Base-by-base conservation (phyloP, 305 asterid genomes). In the Fraxinus greggii region DNA sequence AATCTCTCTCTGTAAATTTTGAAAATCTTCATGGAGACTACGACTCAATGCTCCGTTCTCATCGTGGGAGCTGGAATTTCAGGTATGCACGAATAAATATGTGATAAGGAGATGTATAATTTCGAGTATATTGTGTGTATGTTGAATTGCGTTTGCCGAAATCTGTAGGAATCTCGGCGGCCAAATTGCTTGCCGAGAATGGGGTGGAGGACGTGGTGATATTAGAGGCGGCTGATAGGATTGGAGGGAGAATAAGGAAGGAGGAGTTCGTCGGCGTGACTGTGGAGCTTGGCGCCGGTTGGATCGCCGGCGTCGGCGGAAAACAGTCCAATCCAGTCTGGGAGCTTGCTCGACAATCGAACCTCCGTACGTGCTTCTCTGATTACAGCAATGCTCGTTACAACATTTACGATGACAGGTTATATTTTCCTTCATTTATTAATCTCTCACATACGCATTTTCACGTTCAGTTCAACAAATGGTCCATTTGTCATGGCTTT, bases 261-360 rank as follows among this genome's bases (percentile, higher is more conserved):
- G 98, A 95, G 85, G 83, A 87, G 56, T 93, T 95, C 80, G 94
- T 92, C 72, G 97, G 94, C 74, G 94, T 91, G 31, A 86, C 95
- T 86, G 98, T 91, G 86, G 98, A 95, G 86, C 93, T 95, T 81
- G 98, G 98, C 45, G 98, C 98, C 72, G 98, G 98, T 23, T 95
- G 98, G 98, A 88, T 95, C 80, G 95, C 98, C 82, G 98, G 98
- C 3, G 98, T 95, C 85, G 98, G 98, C 17, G 98, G 98, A 1
- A 80, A 89, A 79, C 88, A 87, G 80, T 69, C 92, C 4, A 95
- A 95, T 38, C 98, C 98, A 0, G 93, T 95, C 12, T 95, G 98
- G 98, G 98, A 95, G 73, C 92, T 95, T 29, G 93, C 98, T 0
- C 85, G 90, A 4, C 89, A 89, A 80, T 88, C 90, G 19, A 89